Conservation (phyloP, 768 basidiomycete species). For the Tricholoma saponaceum region DNA sequence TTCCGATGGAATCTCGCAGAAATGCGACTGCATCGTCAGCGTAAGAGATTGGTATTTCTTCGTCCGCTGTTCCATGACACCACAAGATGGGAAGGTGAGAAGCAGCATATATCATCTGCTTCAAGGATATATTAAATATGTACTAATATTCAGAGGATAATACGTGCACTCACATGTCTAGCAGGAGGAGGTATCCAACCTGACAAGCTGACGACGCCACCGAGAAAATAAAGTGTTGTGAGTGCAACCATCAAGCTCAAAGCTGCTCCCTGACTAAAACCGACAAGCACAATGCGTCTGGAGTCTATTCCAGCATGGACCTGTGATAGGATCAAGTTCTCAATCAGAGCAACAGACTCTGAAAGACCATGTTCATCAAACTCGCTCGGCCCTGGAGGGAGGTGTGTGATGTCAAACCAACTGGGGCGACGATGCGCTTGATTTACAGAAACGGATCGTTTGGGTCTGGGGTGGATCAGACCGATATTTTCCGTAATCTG, state of each 20-base stretch:
- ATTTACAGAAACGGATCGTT: constrained; percentile 25
- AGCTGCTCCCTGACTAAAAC: constrained; percentile 42
- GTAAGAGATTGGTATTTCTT: constrained; percentile 30
- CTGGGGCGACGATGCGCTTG: constrained; percentile 26
- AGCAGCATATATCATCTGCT: constrained; percentile 30
- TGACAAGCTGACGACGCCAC: constrained; percentile 39
- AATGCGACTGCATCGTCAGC: constrained; percentile 30
- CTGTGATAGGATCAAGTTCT: constrained; percentile 32
- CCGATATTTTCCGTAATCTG: background rate
- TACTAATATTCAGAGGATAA: background rate
- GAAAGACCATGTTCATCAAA: constrained; percentile 31
- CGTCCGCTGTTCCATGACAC: constrained; percentile 36
- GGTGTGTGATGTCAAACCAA: constrained; percentile 38
- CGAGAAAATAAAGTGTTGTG: constrained; percentile 37
- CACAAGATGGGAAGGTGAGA: constrained; percentile 37
- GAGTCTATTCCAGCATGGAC: constrained; percentile 33
- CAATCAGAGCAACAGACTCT: constrained; percentile 31
- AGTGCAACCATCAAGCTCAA: constrained; percentile 34
- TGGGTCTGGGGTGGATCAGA: constrained; percentile 17
- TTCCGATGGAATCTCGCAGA: constrained; percentile 22
- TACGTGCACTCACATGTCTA: constrained; percentile 22
- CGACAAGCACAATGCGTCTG: constrained; percentile 33
- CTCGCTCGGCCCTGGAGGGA: constrained; percentile 33
- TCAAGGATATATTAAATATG: background rate
- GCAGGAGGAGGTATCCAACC: constrained; percentile 40